Evolutionary conservation across 805 yeast species (phyloP), one percentile per base, ranked within the genome.

Genomic region (Millerozyma miso): DNA sequence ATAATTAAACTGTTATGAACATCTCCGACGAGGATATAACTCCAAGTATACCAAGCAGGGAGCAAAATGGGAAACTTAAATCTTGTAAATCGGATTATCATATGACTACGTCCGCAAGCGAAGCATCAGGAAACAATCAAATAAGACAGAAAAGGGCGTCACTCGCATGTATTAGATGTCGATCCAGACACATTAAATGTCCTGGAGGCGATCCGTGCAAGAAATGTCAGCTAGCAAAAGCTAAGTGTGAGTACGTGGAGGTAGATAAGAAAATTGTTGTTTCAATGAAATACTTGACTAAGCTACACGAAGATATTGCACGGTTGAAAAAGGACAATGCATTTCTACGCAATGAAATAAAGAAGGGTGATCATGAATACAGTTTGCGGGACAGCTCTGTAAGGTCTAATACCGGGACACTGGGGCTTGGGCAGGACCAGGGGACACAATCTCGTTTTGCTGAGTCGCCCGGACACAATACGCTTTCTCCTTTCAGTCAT

Each of bases 131-230:
- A 16, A 19, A 8, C 5, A 17, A 19, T 13, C 41, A 31, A 13
- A 37, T 43, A 33, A 51, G 48, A 23, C 63, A 53, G 20, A 68
- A 67, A 43, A 48, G 73, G 33, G 64, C 65, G 6, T 51, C 63
- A n/a, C 51, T 68, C 35, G 76, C 76, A 4, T 85, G 91, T 58
- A 75, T 77, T 2, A 64, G 87, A 36, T 85, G 93, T 56, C 69
- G 91, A 26, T 74, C 78, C 38, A 71, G 88, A 41, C 93, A 85
- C 60, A 79, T 83, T 35, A 77, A 84, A 48, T 85, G 93, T 55
- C 88, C 88, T 12, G 89, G 89, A 1, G 88, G 87, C 1, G 77
- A 81, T 38, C 88, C 89, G 0, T 85, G 93, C 57, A 60, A 67
- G 39, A 80, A 80, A 53, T 85, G 93, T 56, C 61, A 60, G 12